A percentile compares a stretch with the other conserved stretches of the same genome.
These are phyloP conservation scores for Areca catechu DNA, from an alignment of 176 grass and related monocot genomes.

Conservation along the genomic window DNA sequence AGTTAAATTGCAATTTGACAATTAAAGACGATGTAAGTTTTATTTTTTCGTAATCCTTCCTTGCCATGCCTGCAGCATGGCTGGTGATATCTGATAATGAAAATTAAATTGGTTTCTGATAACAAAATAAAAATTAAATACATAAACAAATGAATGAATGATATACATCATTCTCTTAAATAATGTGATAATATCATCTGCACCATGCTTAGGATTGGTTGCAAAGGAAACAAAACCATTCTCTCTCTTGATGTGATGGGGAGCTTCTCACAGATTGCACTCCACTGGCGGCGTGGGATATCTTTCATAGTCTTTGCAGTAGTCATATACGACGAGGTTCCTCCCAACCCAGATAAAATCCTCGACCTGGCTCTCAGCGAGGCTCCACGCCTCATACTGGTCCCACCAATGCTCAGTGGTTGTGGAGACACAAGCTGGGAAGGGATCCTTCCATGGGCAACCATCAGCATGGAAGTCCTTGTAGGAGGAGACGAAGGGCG, in stretches of 20 bases:
- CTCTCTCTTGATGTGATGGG: slow-evolving; percentile 2
- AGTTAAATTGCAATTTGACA: no score
- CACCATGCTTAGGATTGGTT: no score
- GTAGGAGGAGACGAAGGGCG: slow-evolving; percentile 87
- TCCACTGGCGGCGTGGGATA: slow-evolving; percentile 51
- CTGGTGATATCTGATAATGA: no score
- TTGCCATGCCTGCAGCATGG: no score
- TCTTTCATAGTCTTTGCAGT: slow-evolving; percentile 68
- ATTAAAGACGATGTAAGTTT: no score
- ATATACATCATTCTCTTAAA: no score
- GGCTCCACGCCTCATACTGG: slow-evolving; percentile 68
- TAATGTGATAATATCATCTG: no score
- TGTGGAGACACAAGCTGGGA: slow-evolving; percentile 36
- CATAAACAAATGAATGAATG: no score
- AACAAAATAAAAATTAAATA: no score
- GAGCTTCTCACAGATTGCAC: slow-evolving; percentile 31
- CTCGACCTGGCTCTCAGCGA: slow-evolving; percentile 42
- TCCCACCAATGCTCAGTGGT: slow-evolving; percentile 73
- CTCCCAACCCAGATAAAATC: slow-evolving; percentile 54
- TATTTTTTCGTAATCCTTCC: no score
- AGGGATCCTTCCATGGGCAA: slow-evolving; percentile 49
- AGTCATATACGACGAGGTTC: slow-evolving; percentile 92
- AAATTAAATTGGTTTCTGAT: no score
- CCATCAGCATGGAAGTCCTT: slow-evolving; percentile 73
- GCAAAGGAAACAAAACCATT: no score